Base-by-base conservation (phyloP, 2,329 filamentous ascomycete genomes). In the Pseudogymnoascus verrucosus region DNA sequence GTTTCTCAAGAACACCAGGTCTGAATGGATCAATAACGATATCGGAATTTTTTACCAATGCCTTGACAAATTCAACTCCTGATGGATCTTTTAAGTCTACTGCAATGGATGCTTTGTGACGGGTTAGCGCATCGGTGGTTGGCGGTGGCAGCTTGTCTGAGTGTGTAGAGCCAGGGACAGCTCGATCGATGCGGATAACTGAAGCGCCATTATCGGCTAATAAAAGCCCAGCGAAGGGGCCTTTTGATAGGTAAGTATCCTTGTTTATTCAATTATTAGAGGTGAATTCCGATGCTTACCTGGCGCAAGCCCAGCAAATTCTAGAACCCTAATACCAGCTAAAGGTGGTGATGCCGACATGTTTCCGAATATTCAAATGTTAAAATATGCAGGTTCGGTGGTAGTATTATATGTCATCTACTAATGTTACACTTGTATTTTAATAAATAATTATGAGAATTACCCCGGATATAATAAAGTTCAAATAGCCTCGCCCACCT, bases 21-120 rank as follows among this genome's bases (percentile, higher is more conserved):
- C 93, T 89, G 79, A 92, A 98, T 0, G 95, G 93, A 74, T 98
- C 95, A 74, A 98, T 95, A 28, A 98, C 76, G 37, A 97, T 80
- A 76, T 98, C 93, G 63, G 86, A 81, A 14, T 78, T 73, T 14
- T 78, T 75, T 37, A 89, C 77, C 1, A 97, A 80, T 2, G 81
- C 78, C 65, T 86, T 86, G 62, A 96, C 76, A 5, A 97, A 78
- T 0, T 80, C 80, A 11, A 86, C 73, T 5, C 90, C 92, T 0
- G 76, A 69, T 0, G 82, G 68, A 0, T 84, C 82, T 72, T 95
- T 96, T 62, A 97, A 82, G 76, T 97, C 84, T 2, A 97, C 81
- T 40, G 86, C 83, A 66, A 97, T 86, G 31, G 90, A 95, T 64
- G 85, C 78, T 74, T 98, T 98, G 79, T 84, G 88, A 11, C 91